These are phyloP conservation scores for Gloeopeniophorella convolvens DNA, from an alignment of 768 basidiomycete species.

Conservation along the genomic window DNA sequence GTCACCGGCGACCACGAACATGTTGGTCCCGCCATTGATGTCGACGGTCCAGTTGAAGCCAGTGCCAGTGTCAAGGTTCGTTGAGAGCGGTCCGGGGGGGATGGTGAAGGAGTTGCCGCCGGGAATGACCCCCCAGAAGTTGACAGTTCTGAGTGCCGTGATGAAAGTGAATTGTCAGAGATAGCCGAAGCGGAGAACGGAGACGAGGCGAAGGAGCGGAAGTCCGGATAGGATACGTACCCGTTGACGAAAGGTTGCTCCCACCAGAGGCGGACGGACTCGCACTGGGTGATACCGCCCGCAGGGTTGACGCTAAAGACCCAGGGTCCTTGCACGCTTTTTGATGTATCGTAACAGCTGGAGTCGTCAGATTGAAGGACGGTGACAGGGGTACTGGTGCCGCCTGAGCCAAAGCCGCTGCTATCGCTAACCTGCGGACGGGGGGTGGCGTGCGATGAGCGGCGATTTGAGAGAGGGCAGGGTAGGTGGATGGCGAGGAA, in stretches of 20 bases:
- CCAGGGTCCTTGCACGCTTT: slow-evolving; percentile 46
- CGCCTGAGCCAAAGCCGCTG: slow-evolving; percentile 62
- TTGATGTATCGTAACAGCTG: slow-evolving; percentile 52
- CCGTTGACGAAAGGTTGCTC: slow-evolving; percentile 43
- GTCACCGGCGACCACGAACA: slow-evolving; percentile 66
- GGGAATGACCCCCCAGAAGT: slow-evolving; percentile 68
- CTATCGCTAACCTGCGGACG: slow-evolving; percentile 48
- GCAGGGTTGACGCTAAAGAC: slow-evolving; percentile 54
- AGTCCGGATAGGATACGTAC: slow-evolving; percentile 30
- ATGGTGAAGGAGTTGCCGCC: slow-evolving; percentile 72
- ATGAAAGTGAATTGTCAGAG: neutral
- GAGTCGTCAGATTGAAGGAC: slow-evolving; percentile 46
- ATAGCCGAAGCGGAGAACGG: neutral
- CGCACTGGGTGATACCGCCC: slow-evolving; percentile 63
- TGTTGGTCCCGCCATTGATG: slow-evolving; percentile 56
- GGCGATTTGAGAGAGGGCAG: neutral
- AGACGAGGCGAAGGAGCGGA: neutral
- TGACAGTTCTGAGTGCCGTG: slow-evolving; percentile 38
- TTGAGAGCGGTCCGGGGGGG: slow-evolving; percentile 43
- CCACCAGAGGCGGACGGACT: slow-evolving; percentile 62
- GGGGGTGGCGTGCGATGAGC: neutral
- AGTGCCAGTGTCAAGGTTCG: slow-evolving; percentile 38
- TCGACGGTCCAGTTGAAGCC: slow-evolving; percentile 68
- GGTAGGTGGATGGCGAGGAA: neutral
- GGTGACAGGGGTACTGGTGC: slow-evolving; percentile 60